phyloP scores from a whole-genome alignment of 345 rosid genomes.

The Moricandia moricandioides region DNA sequence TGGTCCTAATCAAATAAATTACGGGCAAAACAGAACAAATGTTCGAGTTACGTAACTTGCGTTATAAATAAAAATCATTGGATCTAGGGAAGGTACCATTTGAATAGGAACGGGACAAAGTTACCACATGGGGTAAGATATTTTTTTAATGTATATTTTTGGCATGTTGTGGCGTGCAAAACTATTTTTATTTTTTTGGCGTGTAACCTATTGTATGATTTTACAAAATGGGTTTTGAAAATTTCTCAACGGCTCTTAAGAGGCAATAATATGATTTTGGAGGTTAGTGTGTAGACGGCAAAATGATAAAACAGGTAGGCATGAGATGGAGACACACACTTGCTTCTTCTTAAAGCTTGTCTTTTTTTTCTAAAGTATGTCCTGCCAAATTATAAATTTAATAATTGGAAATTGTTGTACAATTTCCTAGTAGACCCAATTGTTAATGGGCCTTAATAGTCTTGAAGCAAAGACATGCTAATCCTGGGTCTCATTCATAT shows the following conservation, averaged over 20 bases:
- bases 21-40: conserved; percentile 23
- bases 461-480: not conserved
- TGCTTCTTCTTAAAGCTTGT: conserved; percentile 29
- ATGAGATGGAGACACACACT: conserved; percentile 19
- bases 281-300: conserved; percentile 11
- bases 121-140: conserved; percentile 24
- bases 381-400: not conserved
- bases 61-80: not conserved
- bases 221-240: not conserved
- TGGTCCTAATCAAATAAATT: not conserved
- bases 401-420: not conserved
- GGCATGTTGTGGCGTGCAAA: conserved; percentile 4
- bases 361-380: not conserved
- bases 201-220: conserved; percentile 9
- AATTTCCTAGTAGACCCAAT: not conserved
- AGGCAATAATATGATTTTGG: conserved; percentile 17
- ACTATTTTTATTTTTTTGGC: not conserved
- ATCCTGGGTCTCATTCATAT: not conserved
- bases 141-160: not conserved
- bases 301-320: conserved; percentile 19
- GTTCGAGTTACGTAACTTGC: conserved; percentile 23
- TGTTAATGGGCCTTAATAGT: not conserved
- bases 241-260: conserved; percentile 17
- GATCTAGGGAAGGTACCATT: conserved; percentile 27
- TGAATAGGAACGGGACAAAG: conserved; percentile 23